These are phyloP conservation scores for Candida sphagnicola DNA, from an alignment of 805 yeast genomes.

Conservation along the genomic window DNA sequence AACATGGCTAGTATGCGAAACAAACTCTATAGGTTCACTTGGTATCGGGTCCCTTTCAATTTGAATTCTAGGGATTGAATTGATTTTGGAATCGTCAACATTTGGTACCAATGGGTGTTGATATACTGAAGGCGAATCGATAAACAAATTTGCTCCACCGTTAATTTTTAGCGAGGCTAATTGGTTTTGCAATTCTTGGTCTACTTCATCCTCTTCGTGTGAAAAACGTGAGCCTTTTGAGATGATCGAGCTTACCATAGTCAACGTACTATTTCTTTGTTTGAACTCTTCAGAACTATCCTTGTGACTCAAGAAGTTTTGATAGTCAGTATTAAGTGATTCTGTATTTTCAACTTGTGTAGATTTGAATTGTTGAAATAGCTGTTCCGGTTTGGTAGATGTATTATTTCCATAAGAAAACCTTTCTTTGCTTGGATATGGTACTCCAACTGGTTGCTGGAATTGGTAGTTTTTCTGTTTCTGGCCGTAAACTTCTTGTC, in stretches of 20 bases:
- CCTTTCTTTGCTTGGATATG: background rate
- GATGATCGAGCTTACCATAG: constrained; percentile 40
- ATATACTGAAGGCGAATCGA: constrained; percentile 5
- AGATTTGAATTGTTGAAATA: constrained; percentile 14
- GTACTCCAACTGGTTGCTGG: constrained; percentile 1
- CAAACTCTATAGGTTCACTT: too few relatives aligned
- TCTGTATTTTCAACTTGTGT: constrained; percentile 8
- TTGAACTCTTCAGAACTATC: constrained; percentile 1
- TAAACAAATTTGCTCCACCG: constrained; percentile 4
- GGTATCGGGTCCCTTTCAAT: too few relatives aligned
- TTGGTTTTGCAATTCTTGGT: constrained; percentile 36
- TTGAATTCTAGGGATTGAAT: too few relatives aligned
- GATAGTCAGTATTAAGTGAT: constrained; percentile 22
- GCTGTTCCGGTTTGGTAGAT: constrained; percentile 7
- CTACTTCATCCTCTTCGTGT: constrained; percentile 32
- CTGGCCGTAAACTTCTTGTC: background rate
- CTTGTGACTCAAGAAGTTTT: constrained; percentile 18
- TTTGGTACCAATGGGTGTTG: background rate
- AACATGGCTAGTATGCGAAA: too few relatives aligned
- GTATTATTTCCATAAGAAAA: constrained; percentile 8
- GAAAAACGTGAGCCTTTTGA: constrained; percentile 27
- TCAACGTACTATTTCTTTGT: constrained; percentile 29
- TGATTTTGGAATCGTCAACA: background rate
- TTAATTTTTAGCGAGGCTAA: constrained; percentile 29
- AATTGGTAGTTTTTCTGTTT: background rate